Conservation (phyloP, 768 basidiomycete genomes). For the Boletus sensibilis region DNA sequence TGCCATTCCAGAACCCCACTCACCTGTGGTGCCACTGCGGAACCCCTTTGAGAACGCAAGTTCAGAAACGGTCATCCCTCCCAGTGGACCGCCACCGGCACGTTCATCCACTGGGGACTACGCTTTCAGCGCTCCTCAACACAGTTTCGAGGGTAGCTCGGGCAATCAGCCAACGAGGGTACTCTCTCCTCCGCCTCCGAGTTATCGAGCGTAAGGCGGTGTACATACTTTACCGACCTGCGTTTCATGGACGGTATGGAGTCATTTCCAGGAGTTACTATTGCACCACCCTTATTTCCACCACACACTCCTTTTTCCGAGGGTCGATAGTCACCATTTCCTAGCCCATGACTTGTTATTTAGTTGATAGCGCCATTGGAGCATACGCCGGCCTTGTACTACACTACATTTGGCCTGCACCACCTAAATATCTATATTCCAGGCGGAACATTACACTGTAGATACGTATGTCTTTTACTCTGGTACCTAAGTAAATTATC, state of each 20-base stretch:
- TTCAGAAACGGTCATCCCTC: slow-evolving; percentile 19
- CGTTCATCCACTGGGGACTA: slow-evolving; percentile 19
- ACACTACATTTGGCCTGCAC: slow-evolving; percentile 9
- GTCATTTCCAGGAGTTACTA: background rate
- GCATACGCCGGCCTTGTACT: slow-evolving; percentile 16
- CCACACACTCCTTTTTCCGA: slow-evolving; percentile 4
- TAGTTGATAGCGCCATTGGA: slow-evolving; percentile 7
- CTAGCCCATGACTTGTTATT: slow-evolving; percentile 24
- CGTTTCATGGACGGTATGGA: background rate
- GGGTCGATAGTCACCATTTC: slow-evolving; percentile 1
- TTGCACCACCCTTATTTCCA: background rate
- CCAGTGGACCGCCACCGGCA: slow-evolving; percentile 9
- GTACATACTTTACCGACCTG: background rate
- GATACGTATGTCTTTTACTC: background rate
- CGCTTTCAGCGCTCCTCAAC: slow-evolving; percentile 24
- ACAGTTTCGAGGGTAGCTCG: slow-evolving; percentile 22
- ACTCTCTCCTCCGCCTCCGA: slow-evolving; percentile 23
- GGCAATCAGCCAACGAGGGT: background rate
- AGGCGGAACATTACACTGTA: background rate
- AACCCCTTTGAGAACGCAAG: slow-evolving; percentile 29
- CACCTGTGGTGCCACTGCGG: slow-evolving; percentile 8
- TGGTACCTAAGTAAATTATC: background rate
- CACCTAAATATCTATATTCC: slow-evolving; percentile 1
- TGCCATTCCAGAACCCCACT: slow-evolving; percentile 13
- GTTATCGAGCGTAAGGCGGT: slow-evolving; percentile 12